These are phyloP conservation scores for Datisca glomerata DNA, from an alignment of 306 rosid genomes.

Conservation along the genomic window DNA sequence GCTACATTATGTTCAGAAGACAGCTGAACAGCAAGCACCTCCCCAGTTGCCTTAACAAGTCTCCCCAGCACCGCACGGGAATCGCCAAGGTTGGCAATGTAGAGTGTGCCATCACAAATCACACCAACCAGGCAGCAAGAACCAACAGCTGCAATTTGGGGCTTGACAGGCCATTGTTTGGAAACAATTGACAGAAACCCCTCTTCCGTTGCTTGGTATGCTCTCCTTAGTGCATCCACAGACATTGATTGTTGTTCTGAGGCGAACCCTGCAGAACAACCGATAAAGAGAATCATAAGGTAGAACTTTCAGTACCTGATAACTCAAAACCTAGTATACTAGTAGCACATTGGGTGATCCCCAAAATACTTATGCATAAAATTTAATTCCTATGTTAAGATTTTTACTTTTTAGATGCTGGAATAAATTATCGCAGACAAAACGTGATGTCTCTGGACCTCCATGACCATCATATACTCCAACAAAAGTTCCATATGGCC, in stretches of 20 bases:
- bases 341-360: no score
- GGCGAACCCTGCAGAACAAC: slow-evolving; percentile 39
- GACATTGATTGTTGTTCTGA: slow-evolving; percentile 83
- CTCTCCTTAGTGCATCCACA: slow-evolving; percentile 71
- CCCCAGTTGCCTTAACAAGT: slow-evolving; percentile 68
- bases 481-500: slow-evolving; percentile 76
- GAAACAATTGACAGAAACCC: slow-evolving; percentile 78
- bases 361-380: no score
- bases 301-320: neutral
- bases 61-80: slow-evolving; percentile 95
- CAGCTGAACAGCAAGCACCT: slow-evolving; percentile 73
- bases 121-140: slow-evolving; percentile 86
- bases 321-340: no score
- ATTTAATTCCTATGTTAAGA: neutral
- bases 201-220: slow-evolving; percentile 92
- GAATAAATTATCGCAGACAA: slow-evolving; percentile 55
- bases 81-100: slow-evolving; percentile 86
- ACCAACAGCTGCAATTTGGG: slow-evolving; percentile 94
- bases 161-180: slow-evolving; percentile 72
- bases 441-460: slow-evolving; percentile 92
- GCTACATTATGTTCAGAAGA: slow-evolving; percentile 84
- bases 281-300: neutral
- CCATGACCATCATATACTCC: slow-evolving; percentile 93
- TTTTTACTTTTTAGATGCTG: slow-evolving; percentile 68
- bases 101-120: slow-evolving; percentile 69